Conservation (phyloP, 176 grass and related monocot genomes). For the Juncus effusus region DNA sequence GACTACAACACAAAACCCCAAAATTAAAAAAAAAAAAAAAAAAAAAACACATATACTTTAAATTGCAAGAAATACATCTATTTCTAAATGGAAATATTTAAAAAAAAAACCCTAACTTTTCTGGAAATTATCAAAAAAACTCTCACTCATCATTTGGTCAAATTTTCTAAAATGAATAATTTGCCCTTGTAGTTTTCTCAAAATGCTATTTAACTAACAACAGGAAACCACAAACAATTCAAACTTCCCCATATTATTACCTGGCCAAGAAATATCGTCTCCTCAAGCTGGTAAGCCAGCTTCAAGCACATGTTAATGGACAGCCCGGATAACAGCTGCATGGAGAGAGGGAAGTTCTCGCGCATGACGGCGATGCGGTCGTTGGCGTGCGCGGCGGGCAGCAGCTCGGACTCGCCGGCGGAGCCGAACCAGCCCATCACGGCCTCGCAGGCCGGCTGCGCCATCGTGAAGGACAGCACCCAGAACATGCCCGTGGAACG, state of each 20-base stretch:
- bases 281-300: slow-evolving; percentile 93
- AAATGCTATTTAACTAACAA: too few species aligned
- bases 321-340: slow-evolving; percentile 89
- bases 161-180: too few species aligned
- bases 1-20: slow-evolving; percentile 43
- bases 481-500: slow-evolving; percentile 94
- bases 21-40: background rate
- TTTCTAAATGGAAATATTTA: too few species aligned
- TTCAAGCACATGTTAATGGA: slow-evolving; percentile 97
- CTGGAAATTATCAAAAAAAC: too few species aligned
- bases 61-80: too few species aligned
- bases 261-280: slow-evolving; percentile 96
- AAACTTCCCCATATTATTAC: too few species aligned
- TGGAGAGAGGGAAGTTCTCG: slow-evolving; percentile 86
- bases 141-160: too few species aligned
- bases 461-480: slow-evolving; percentile 99
- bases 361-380: slow-evolving; percentile 82
- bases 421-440: slow-evolving; percentile 98
- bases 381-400: slow-evolving; percentile 70
- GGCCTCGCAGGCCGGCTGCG: slow-evolving; percentile 75
- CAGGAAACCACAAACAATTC: too few species aligned
- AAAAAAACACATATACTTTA: too few species aligned
- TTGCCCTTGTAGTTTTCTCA: too few species aligned
- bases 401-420: slow-evolving; percentile 64
- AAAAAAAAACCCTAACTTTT: too few species aligned